These are phyloP conservation scores for Neoboletus brunneissimus DNA, from an alignment of 768 basidiomycete genomes.

Conservation along the genomic window DNA sequence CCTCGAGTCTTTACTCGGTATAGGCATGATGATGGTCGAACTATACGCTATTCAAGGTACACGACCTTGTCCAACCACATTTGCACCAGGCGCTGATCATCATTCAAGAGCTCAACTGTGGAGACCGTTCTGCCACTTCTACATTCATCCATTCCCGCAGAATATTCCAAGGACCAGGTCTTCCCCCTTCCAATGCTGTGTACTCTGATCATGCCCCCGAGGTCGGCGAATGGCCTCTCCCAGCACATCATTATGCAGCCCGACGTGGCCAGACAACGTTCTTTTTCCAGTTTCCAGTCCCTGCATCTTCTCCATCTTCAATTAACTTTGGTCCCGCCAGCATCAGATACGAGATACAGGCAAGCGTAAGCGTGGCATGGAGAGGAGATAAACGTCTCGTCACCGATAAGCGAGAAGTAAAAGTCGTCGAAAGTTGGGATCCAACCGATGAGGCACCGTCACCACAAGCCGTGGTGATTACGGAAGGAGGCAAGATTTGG, in stretches of 20 bases:
- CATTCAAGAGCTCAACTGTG: conserved; percentile 62
- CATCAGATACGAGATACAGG: conserved; percentile 71
- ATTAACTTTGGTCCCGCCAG: conserved; percentile 68
- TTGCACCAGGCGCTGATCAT: conserved; percentile 5
- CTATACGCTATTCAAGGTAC: conserved; percentile 70
- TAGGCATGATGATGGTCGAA: conserved; percentile 75
- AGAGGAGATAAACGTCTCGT: conserved; percentile 71
- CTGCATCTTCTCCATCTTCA: conserved; percentile 63
- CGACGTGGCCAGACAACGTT: conserved; percentile 77
- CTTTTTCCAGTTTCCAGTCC: conserved; percentile 74
- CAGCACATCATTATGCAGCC: conserved; percentile 65
- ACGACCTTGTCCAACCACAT: neutral
- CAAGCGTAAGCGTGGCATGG: conserved; percentile 71
- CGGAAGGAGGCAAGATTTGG: conserved; percentile 80
- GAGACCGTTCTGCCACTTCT: conserved; percentile 78
- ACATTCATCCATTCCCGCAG: conserved; percentile 70
- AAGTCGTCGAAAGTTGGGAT: conserved; percentile 58
- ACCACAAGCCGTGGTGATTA: conserved; percentile 62
- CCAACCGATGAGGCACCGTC: conserved; percentile 33
- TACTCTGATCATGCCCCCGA: conserved; percentile 48
- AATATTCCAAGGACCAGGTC: conserved; percentile 75
- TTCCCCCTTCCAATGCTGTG: conserved; percentile 85
- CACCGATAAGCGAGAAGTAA: conserved; percentile 55
- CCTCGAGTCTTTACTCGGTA: conserved; percentile 57
- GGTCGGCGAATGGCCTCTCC: conserved; percentile 58